A percentile compares a stretch with the other conserved stretches of the same genome.
phyloP scores from a whole-genome alignment of 305 asterid genomes.

The Fraxinus sp. region DNA sequence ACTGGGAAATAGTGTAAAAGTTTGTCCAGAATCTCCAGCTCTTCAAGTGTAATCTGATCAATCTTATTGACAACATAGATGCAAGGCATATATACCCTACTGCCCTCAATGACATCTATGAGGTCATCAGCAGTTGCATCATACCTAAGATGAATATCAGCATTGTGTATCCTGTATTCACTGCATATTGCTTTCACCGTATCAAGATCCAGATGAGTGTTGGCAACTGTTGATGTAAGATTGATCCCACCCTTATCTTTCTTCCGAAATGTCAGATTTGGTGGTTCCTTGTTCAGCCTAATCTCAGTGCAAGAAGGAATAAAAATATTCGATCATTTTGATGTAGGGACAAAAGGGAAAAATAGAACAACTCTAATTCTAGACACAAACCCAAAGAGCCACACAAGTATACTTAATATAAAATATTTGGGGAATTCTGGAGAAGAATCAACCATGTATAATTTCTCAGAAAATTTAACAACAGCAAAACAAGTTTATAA shows the following conservation, averaged over 20 bases:
- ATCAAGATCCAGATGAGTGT: slow-evolving; percentile 84
- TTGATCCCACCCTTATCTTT: slow-evolving; percentile 95
- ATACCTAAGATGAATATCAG: slow-evolving; percentile 76
- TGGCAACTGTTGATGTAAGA: slow-evolving; percentile 78
- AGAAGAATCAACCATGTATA: neutral
- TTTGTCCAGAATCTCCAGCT: slow-evolving; percentile 90
- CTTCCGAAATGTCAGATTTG: slow-evolving; percentile 78
- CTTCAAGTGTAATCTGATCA: slow-evolving; percentile 95
- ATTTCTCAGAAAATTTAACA: neutral
- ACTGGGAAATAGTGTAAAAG: slow-evolving; percentile 95
- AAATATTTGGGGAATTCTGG: neutral
- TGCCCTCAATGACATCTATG: slow-evolving; percentile 94
- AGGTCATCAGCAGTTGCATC: slow-evolving; percentile 99
- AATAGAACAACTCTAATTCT: neutral
- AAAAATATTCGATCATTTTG: neutral
- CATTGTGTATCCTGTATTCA: slow-evolving; percentile 90
- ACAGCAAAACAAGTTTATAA: neutral
- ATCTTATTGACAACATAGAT: slow-evolving; percentile 85
- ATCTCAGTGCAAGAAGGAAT: slow-evolving; percentile 13
- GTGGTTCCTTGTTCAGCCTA: slow-evolving; percentile 97
- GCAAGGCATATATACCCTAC: slow-evolving; percentile 89
- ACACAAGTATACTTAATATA: neutral
- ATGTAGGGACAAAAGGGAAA: neutral
- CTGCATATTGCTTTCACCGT: slow-evolving; percentile 96
- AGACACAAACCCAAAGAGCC: neutral